Conservation (phyloP, 2,329 filamentous ascomycete species). For the Thermothelomyces thermophilus region DNA sequence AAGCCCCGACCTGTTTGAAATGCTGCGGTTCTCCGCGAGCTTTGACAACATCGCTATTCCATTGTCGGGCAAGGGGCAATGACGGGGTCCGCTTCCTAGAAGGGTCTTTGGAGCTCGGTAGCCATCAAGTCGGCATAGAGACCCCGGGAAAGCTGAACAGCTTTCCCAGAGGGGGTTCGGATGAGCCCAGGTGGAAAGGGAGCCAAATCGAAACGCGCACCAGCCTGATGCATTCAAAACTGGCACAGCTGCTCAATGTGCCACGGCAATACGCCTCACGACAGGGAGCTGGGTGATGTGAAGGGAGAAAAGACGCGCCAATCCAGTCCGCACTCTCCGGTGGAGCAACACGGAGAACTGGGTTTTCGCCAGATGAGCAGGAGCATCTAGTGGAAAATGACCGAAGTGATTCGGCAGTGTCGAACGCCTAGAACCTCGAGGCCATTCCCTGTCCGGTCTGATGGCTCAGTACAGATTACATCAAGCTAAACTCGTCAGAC, state of each 20-base stretch:
- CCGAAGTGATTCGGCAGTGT: conserved; percentile 3
- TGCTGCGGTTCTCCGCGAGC: not conserved
- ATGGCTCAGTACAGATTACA: not conserved
- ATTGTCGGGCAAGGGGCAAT: conserved; percentile 1
- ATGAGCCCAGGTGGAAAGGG: not conserved
- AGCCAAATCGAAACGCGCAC: not conserved
- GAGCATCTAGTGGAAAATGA: conserved; percentile 6
- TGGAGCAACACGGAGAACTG: not conserved
- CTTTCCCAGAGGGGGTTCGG: not conserved
- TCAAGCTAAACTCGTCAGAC: not conserved
- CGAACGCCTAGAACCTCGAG: conserved; percentile 19
- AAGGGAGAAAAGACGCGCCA: not conserved
- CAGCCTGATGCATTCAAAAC: not conserved
- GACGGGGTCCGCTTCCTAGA: conserved; percentile 3
- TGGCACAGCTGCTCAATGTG: conserved; percentile 17
- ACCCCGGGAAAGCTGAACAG: not conserved
- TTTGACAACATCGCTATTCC: conserved; percentile 15
- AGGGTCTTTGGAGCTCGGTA: not conserved
- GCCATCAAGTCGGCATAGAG: not conserved
- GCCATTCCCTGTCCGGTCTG: not conserved
- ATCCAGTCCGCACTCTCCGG: conserved; percentile 6
- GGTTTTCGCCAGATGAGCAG: conserved; percentile 5
- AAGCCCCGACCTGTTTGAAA: conserved; percentile 1
- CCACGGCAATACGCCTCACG: conserved; percentile 6
- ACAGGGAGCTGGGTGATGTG: not conserved